These are phyloP conservation scores for Yamadazyma scolyti DNA, from an alignment of 805 yeast species.

Conservation along the genomic window DNA sequence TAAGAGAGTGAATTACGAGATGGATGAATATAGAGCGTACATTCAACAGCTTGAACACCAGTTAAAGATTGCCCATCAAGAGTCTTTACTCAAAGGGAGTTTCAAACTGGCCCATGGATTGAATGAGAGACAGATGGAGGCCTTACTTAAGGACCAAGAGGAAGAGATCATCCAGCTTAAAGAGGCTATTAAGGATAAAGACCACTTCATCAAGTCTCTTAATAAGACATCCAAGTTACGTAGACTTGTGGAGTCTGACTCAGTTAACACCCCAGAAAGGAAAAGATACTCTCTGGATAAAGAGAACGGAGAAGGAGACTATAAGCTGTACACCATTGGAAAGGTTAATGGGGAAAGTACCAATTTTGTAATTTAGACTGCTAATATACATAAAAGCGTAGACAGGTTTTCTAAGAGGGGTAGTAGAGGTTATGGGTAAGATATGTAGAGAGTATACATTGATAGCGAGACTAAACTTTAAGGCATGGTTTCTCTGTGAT, in stretches of 20 bases:
- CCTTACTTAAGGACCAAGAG: conserved; percentile 53
- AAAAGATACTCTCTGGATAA: conserved; percentile 2
- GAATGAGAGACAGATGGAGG: conserved; percentile 16
- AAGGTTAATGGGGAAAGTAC: conserved; percentile 8
- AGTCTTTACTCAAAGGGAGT: conserved; percentile 1
- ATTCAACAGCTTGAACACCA: conserved; percentile 57
- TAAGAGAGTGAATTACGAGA: conserved; percentile 45
- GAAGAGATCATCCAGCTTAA: conserved; percentile 66
- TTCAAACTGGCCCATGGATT: conserved; percentile 6
- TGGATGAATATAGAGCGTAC: conserved; percentile 59
- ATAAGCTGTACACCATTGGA: conserved; percentile 8
- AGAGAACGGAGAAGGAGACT: conserved; percentile 5
- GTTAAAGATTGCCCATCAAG: conserved; percentile 30
- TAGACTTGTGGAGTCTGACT: conserved; percentile 35
- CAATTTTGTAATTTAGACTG: conserved; percentile 11
- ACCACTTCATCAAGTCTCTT: conserved; percentile 71
- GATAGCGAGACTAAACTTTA: not conserved
- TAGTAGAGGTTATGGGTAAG: not conserved
- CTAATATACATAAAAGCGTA: no score
- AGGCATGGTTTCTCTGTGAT: conserved; percentile 56
- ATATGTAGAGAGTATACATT: not conserved
- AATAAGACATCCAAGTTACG: conserved; percentile 63
- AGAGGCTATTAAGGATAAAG: conserved; percentile 65
- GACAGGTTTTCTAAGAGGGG: no score
- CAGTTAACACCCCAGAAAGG: conserved; percentile 11